Evolutionary conservation across 208 protist genomes (phyloP).

Genomic region (Leishmania aethiopica): DNA sequence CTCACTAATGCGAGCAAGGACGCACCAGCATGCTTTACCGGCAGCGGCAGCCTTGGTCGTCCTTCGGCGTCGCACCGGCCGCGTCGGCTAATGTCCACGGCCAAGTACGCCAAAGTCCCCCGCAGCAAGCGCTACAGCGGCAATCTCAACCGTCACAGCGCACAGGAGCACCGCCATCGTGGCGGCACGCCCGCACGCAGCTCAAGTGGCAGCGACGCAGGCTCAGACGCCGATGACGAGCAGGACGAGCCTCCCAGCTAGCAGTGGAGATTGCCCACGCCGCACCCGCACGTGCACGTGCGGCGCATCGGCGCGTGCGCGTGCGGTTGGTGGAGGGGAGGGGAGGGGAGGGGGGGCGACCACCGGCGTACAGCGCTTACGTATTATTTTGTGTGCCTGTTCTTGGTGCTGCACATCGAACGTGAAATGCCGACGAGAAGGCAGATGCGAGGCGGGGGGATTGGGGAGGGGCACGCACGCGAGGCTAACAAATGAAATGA

Average conservation of each 20-base stretch:
- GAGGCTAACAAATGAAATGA: background rate
- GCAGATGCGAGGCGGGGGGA: background rate
- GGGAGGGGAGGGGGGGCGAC: too few species aligned
- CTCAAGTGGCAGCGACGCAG: conserved; percentile 6
- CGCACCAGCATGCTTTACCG: background rate
- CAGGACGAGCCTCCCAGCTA: background rate
- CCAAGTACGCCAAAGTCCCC: background rate
- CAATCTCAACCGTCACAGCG: background rate
- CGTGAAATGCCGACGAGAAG: background rate
- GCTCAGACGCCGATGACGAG: background rate
- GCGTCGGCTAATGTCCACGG: background rate
- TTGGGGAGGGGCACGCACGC: background rate
- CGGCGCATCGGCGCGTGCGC: too few species aligned
- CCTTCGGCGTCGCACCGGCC: background rate
- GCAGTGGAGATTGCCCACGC: background rate
- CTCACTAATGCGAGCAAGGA: background rate
- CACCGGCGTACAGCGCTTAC: too few species aligned
- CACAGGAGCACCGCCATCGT: background rate
- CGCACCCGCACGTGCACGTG: too few species aligned
- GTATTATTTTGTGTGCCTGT: too few species aligned
- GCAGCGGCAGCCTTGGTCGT: background rate
- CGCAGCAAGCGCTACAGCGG: background rate
- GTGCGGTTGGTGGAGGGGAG: too few species aligned
- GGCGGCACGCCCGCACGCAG: background rate
- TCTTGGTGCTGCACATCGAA: too few species aligned